Conservation (phyloP, 176 grass and related monocot species). For the Cymbopogon citratus region DNA sequence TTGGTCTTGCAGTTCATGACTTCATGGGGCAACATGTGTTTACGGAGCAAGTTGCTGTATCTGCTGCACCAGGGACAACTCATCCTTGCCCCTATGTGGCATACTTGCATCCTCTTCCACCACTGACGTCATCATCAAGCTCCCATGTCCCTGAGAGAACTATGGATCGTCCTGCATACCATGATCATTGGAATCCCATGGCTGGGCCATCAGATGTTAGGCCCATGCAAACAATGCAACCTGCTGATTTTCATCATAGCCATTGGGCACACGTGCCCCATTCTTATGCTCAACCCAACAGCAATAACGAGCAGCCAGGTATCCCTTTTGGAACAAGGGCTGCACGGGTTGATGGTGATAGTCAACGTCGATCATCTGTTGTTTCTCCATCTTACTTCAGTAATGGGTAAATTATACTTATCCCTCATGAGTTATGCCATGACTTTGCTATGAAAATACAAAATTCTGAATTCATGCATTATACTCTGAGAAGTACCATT, state of each 20-base stretch:
- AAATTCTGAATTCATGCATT: not conserved
- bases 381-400: conserved; percentile 51
- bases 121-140: conserved; percentile 42
- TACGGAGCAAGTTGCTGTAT: conserved; percentile 45
- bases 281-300: conserved; percentile 52
- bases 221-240: conserved; percentile 36
- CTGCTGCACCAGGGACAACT: conserved; percentile 37
- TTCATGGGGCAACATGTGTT: conserved; percentile 56
- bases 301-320: conserved; percentile 45
- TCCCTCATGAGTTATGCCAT: not conserved
- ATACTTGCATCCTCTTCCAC: conserved; percentile 58
- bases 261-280: conserved; percentile 51
- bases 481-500: not conserved
- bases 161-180: conserved; percentile 48
- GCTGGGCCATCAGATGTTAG: conserved; percentile 53
- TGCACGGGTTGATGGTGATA: conserved; percentile 49
- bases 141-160: conserved; percentile 48
- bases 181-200: conserved; percentile 58
- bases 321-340: conserved; percentile 55
- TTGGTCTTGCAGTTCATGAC: conserved; percentile 61
- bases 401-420: conserved; percentile 45
- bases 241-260: conserved; percentile 59
- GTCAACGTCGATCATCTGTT: conserved; percentile 36
- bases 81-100: conserved; percentile 60
- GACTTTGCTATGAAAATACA: not conserved